These are phyloP conservation scores for Fusarium verrucosum DNA, from an alignment of 2,329 filamentous ascomycete genomes.

Conservation along the genomic window DNA sequence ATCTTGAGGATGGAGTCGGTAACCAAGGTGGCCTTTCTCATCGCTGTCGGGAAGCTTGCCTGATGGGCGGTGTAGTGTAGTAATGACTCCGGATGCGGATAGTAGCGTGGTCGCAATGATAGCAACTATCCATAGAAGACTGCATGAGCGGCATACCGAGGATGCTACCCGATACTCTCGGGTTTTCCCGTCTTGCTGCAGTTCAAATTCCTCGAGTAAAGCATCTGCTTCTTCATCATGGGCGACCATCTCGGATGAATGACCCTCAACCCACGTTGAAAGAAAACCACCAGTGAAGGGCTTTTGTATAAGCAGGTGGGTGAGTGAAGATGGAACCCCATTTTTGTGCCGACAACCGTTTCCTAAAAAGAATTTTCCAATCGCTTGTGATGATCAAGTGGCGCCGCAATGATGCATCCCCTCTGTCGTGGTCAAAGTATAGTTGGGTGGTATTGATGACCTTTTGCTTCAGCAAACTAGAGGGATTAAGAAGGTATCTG, in stretches of 20 bases:
- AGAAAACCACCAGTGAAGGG: not conserved
- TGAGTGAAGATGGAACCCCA: not conserved
- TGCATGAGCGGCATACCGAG: not conserved
- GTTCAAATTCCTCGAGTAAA: constrained; percentile 7
- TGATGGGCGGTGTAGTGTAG: not conserved
- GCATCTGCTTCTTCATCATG: constrained; percentile 16
- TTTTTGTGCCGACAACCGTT: constrained; percentile 8
- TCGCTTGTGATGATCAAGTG: constrained; percentile 4
- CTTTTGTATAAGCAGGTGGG: not conserved
- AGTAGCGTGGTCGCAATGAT: not conserved
- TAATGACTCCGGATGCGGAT: not conserved
- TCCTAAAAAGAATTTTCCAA: not conserved
- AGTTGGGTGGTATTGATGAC: too few species aligned
- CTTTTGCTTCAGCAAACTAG: too few species aligned
- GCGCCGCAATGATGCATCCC: not conserved
- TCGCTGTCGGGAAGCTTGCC: accelerated
- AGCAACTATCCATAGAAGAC: not conserved
- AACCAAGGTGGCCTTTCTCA: not conserved
- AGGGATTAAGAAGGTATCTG: too few species aligned
- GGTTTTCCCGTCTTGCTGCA: not conserved
- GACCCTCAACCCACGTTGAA: not conserved
- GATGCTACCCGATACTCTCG: not conserved
- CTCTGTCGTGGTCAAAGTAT: too few species aligned
- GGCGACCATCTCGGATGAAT: constrained; percentile 6
- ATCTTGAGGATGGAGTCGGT: not conserved